Base-by-base conservation (phyloP, 2,329 filamentous ascomycete genomes). In the Penicillium capsulatum region DNA sequence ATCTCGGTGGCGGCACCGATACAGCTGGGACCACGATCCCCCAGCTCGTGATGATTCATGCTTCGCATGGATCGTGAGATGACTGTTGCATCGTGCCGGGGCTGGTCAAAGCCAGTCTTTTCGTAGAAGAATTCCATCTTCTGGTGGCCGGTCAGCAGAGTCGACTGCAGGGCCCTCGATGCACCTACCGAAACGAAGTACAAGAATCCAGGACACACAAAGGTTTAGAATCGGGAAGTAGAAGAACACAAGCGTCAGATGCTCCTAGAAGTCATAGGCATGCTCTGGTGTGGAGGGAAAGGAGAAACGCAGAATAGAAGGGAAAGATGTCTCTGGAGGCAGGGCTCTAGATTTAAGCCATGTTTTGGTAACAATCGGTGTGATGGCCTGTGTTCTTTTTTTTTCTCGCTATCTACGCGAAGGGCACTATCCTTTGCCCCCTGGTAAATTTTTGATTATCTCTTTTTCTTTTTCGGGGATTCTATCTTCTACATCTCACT, bases 301-400 rank as follows among this genome's bases (percentile, higher is more conserved):
- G 52, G 26, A 34, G 34, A 29, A 53, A 54, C 19, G 46, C 38
- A 49, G 42, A 47, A 44, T 50, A 48, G 43, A 47, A 47, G 42
- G 42, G 39, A 48, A 53, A 42, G 42, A 46, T 43, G 40, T 55
- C 47, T 51, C 38, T 54, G 48, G 54, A 29, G 54, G 57, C 40
- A 47, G 48, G 56, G 55, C 51, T 51, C 52, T 49, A 56, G 52
- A 57, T 60, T 61, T 60, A 60, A 60, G 49, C 52, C 55, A 56
- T 57, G 54, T 57, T 58, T 49, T 48, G 44, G 48, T 50, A 48
- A 49, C 46, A 47, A 57, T 53, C 47, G 38, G 42, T 44, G 40
- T 56, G 53, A 55, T 56, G 53, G 49, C 45, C 40, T 47, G 42
- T 32, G 40, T 29, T 45, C 31, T 46, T 43, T 38, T 41, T 41